Conservation (phyloP, 345 rosid species). For the Bruguiera sexangula region DNA sequence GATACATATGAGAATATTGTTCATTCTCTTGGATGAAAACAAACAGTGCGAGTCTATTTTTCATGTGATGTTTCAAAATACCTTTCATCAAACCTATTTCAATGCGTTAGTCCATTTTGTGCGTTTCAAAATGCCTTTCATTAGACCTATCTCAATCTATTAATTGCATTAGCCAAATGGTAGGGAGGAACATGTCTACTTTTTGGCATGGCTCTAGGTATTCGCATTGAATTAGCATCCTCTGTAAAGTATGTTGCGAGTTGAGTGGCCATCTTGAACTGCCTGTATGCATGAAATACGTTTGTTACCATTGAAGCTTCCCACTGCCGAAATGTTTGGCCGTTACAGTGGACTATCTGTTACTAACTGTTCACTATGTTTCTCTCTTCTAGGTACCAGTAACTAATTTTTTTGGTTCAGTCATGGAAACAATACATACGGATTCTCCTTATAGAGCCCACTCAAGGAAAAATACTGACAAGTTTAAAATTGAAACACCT, state of each 20-base stretch:
- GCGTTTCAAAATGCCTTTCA: neutral
- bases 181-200: neutral
- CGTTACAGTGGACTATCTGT: neutral
- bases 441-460: constrained; percentile 58
- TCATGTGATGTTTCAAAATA: too few species aligned
- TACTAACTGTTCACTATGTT: neutral
- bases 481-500: constrained; percentile 24
- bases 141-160: neutral
- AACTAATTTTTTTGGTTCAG: constrained; percentile 93
- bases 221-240: neutral
- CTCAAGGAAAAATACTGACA: constrained; percentile 30
- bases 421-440: constrained; percentile 89
- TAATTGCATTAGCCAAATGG: neutral
- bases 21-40: neutral
- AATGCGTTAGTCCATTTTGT: neutral
- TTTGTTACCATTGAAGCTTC: neutral
- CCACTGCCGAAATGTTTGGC: neutral
- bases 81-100: neutral
- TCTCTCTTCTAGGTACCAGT: constrained; percentile 68
- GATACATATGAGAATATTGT: neutral
- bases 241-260: neutral
- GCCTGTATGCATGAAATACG: neutral
- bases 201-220: neutral
- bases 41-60: neutral
- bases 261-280: too few species aligned